A percentile compares a stretch with the other conserved stretches of the same genome.
Conservation (phyloP, 1,284 basidiomycete species). For the Trichosporon inkin region DNA sequence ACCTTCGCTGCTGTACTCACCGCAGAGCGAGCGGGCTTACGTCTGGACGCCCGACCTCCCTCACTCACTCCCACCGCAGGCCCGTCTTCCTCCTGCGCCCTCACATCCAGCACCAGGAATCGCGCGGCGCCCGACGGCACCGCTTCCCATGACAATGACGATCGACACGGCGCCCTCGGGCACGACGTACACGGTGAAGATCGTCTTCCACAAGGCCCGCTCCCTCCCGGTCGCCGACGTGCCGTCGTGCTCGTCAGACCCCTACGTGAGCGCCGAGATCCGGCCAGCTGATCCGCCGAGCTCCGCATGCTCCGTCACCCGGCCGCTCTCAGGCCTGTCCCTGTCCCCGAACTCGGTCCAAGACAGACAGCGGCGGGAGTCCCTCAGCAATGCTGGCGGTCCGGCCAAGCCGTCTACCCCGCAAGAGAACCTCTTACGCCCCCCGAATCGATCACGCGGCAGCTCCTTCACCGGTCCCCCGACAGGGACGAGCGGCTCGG, state of each 20-base stretch:
- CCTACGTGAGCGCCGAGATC: slow-evolving; percentile 49
- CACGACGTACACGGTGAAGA: slow-evolving; percentile 49
- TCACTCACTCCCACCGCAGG: too few relatives aligned
- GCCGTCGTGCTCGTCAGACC: slow-evolving; percentile 50
- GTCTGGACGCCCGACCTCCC: too few relatives aligned
- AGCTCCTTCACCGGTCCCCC: neutral
- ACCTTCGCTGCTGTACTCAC: too few relatives aligned
- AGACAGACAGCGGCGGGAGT: too few relatives aligned
- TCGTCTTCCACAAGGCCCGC: slow-evolving; percentile 51
- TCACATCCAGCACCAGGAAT: too few relatives aligned
- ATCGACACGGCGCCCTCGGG: slow-evolving; percentile 12
- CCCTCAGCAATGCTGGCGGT: too few relatives aligned
- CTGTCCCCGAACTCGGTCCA: neutral
- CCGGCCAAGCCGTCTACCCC: too few relatives aligned
- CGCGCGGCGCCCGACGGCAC: neutral
- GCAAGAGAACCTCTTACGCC: too few relatives aligned
- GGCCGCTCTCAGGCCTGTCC: neutral
- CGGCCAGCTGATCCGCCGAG: slow-evolving; percentile 17
- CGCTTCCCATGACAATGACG: slow-evolving; percentile 11
- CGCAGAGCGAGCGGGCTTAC: too few relatives aligned
- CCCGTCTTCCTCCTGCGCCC: too few relatives aligned
- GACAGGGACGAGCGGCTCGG: neutral
- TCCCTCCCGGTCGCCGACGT: slow-evolving; percentile 53
- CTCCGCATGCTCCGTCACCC: neutral
- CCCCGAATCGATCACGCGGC: too few relatives aligned